These are phyloP conservation scores for Coemansia sp. DNA, from an alignment of 371 early-diverging fungal species.

Conservation along the genomic window DNA sequence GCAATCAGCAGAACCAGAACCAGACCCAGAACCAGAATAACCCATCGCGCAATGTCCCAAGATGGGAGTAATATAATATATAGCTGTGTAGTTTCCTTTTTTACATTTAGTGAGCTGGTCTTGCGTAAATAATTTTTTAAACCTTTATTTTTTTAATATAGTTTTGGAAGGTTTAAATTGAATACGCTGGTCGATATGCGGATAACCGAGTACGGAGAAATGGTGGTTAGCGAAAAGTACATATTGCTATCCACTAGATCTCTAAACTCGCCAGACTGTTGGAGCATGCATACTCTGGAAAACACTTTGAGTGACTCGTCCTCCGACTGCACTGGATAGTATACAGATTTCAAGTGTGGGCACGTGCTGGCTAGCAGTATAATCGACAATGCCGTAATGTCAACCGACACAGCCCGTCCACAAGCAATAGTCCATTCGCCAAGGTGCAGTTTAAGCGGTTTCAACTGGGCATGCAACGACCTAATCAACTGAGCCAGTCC, in stretches of 20 bases:
- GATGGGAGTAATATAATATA: conserved; percentile 26
- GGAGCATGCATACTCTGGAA: not conserved
- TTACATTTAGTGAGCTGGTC: not conserved
- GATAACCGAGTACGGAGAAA: not conserved
- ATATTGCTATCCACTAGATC: not conserved
- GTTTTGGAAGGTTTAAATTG: not conserved
- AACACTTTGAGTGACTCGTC: not conserved
- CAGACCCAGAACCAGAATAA: not conserved
- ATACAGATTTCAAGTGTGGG: not conserved
- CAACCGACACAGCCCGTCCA: not conserved
- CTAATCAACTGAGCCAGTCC: not conserved
- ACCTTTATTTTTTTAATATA: not conserved
- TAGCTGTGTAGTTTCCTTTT: not conserved
- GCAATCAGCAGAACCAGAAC: not conserved
- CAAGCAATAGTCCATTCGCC: not conserved
- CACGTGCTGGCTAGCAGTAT: not conserved
- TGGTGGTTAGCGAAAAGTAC: not conserved
- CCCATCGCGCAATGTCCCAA: conserved; percentile 20
- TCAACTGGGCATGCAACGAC: not conserved
- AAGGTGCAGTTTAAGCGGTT: not conserved
- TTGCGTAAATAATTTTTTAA: not conserved
- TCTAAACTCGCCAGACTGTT: not conserved
- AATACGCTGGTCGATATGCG: not conserved
- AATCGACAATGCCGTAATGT: not conserved
- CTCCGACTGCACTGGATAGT: not conserved